Conservation (phyloP, 208 protist species). For the Wallacemonas sp. region DNA sequence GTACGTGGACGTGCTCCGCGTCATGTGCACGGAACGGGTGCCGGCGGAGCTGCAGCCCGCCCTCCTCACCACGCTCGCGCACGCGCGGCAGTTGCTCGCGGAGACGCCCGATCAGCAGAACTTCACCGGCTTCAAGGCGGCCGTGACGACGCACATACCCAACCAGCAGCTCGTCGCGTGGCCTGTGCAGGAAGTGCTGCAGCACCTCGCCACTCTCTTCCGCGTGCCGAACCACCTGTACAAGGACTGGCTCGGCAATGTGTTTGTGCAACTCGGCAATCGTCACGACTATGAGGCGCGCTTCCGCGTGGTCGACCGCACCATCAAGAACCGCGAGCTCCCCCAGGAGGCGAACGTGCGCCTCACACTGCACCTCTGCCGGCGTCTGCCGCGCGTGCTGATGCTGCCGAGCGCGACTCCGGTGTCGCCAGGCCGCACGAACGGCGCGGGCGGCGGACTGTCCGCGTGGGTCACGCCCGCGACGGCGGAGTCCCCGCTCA, state of each 20-base stretch:
- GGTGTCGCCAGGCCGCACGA: background rate
- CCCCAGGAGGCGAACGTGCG: constrained; percentile 39
- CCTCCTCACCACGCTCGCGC: constrained; percentile 29
- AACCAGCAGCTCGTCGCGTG: constrained; percentile 39
- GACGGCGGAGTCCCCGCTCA: no score
- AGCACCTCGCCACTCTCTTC: constrained; percentile 53
- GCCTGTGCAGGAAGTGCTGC: constrained; percentile 59
- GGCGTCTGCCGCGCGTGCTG: constrained; percentile 29
- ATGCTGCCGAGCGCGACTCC: background rate
- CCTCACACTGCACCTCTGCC: constrained; percentile 55
- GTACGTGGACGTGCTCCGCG: constrained; percentile 55
- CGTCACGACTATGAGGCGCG: constrained; percentile 61
- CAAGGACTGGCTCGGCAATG: constrained; percentile 44
- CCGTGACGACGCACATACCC: constrained; percentile 16
- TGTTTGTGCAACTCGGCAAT: constrained; percentile 16
- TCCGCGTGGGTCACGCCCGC: background rate
- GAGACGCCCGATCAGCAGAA: constrained; percentile 27
- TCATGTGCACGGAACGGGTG: constrained; percentile 30
- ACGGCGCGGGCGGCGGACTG: no score
- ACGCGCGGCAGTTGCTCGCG: constrained; percentile 34
- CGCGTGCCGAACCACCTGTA: constrained; percentile 35
- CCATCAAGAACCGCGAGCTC: constrained; percentile 28
- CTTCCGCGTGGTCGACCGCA: constrained; percentile 63
- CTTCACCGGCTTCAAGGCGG: constrained; percentile 26
- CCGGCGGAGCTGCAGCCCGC: constrained; percentile 32